phyloP scores from a whole-genome alignment of 495 filamentous ascomycete genomes.

The Neohortaea acidophila region DNA sequence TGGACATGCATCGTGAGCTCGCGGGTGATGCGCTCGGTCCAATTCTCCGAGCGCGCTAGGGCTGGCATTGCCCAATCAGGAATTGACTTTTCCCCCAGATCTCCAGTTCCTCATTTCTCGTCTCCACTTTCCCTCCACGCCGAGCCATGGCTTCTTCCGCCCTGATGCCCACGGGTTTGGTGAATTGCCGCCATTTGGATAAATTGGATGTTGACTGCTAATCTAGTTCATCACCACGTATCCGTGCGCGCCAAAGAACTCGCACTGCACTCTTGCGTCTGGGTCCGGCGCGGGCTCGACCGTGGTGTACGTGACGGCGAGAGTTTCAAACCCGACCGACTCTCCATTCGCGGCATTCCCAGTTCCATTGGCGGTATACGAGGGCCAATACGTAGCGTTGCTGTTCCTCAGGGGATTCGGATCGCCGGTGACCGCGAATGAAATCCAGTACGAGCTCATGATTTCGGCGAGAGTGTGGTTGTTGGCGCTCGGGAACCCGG shows the following conservation, averaged over 20 bases:
- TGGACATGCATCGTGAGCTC: too few relatives aligned
- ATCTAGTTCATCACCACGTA: constrained; percentile 11
- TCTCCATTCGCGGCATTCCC: constrained; percentile 6
- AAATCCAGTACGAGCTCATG: constrained; percentile 43
- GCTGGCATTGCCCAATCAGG: too few relatives aligned
- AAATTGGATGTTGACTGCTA: too few relatives aligned
- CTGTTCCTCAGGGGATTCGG: constrained; percentile 11
- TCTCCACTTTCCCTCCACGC: too few relatives aligned
- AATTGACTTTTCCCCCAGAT: too few relatives aligned
- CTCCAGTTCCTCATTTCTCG: too few relatives aligned
- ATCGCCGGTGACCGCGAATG: constrained; percentile 30
- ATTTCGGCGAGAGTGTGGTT: constrained; percentile 44
- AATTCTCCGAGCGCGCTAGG: too few relatives aligned
- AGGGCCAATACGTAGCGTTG: constrained; percentile 15
- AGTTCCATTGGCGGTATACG: constrained; percentile 8
- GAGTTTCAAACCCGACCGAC: constrained; percentile 11
- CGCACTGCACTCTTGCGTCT: constrained; percentile 16
- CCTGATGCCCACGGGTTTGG: too few relatives aligned
- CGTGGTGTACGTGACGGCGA: constrained; percentile 15
- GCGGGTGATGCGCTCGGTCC: too few relatives aligned
- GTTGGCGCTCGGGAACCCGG: constrained; percentile 11
- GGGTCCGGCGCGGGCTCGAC: constrained; percentile 12
- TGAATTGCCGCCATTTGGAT: too few relatives aligned
- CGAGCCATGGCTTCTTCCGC: too few relatives aligned
- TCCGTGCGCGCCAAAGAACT: constrained; percentile 16